Evolutionary conservation across 331 rosid species (phyloP), one percentile per base, ranked within the genome.

Genomic region (Rhamnella rubrinervis): DNA sequence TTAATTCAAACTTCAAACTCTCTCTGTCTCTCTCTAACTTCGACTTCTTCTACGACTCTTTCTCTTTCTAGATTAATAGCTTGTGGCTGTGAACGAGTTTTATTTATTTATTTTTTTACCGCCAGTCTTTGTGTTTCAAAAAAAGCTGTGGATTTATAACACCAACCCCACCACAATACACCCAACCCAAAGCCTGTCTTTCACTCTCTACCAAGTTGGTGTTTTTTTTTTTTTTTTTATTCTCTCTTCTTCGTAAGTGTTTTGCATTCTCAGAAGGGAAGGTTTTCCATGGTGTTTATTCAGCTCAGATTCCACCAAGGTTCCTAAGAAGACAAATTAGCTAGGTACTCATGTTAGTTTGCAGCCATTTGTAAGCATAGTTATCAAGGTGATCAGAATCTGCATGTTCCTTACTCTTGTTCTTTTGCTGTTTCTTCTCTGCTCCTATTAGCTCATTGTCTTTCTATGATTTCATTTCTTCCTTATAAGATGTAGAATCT

Each of bases 1-100:
- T 91, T 86, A 88, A 84, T 91, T 91, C 87, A 86, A 91, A 88
- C 84, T 84, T 73, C 70, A 76, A 79, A 26, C 63, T 40, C 21
- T 53, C 67, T 44, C 59, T 66, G 14, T 50, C 56, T 69, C 71
- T 63, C 65, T 66, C 71, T 66, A 65, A 52, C 37, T n/a, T 59
- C 68, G 68, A 59, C 50, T 40, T 6, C 67, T 59, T 61, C 14
- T 59, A 56, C 12, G 40, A 18, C 47, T 25, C 52, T 73, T 35
- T 64, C 72, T 69, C 75, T 79, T 56, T 66, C 78, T 62, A 57
- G 66, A 40, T 64, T 56, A 37, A 17, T 60, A 23, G 67, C 63
- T 41, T 67, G 62, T 61, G 75, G 67, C 53, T 62, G 62, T 61
- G 68, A 63, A 62, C 55, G 52, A 31, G 63, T 41, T 50, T 23